Percentiles rank a stretch among this genome's conserved stretches.
These are phyloP conservation scores for Podila horticola DNA, from an alignment of 192 early-diverging fungal species.

Conservation along the genomic window DNA sequence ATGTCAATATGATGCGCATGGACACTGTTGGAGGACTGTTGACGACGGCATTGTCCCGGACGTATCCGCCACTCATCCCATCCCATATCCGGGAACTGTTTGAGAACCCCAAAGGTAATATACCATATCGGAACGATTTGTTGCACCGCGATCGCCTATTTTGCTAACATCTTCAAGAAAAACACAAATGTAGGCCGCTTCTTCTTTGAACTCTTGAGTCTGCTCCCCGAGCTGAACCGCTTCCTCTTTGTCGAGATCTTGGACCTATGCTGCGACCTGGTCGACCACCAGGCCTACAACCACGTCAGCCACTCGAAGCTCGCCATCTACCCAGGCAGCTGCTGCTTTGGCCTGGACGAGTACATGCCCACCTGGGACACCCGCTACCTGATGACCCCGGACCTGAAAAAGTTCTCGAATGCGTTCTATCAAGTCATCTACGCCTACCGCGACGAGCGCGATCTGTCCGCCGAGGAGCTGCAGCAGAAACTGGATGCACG, in stretches of 20 bases:
- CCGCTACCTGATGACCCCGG: conserved; percentile 23
- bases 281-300: conserved; percentile 27
- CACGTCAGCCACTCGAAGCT: conserved; percentile 30
- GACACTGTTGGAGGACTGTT: conserved; percentile 43
- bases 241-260: conserved; percentile 49
- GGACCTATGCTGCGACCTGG: conserved; percentile 38
- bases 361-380: conserved; percentile 51
- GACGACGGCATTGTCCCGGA: conserved; percentile 34
- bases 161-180: neutral
- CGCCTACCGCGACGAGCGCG: conserved; percentile 35
- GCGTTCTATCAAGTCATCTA: conserved; percentile 40
- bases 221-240: conserved; percentile 44
- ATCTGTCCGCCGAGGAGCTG: conserved; percentile 29
- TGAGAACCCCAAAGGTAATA: conserved; percentile 44
- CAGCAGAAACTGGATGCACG: conserved; percentile 20
- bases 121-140: no score
- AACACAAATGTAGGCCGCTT: conserved; percentile 16
- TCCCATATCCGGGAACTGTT: conserved; percentile 20
- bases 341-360: conserved; percentile 47
- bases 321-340: conserved; percentile 37
- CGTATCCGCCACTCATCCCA: conserved; percentile 40
- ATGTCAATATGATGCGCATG: conserved; percentile 40
- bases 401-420: conserved; percentile 22
- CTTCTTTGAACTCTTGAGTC: conserved; percentile 31
- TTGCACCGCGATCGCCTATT: neutral